These are phyloP conservation scores for Sisymbrium altissimum DNA, from an alignment of 345 rosid genomes.

Conservation along the genomic window DNA sequence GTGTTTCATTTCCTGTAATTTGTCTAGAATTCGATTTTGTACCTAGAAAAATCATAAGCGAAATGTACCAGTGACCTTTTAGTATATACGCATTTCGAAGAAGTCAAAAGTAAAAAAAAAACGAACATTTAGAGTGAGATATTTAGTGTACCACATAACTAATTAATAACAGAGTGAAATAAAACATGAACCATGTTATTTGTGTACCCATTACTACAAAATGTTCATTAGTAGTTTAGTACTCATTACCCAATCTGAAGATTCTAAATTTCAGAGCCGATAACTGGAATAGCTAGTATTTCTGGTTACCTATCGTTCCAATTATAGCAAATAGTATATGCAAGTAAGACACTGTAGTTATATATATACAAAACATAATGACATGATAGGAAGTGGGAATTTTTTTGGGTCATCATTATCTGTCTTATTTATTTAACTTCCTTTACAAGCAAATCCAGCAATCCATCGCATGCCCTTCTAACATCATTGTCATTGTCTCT, in stretches of 20 bases:
- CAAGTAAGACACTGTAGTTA: not conserved
- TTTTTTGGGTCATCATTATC: slow-evolving; percentile 6
- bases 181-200: not conserved
- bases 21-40: no score
- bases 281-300: not conserved
- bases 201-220: no score
- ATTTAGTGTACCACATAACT: not conserved
- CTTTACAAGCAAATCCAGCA: slow-evolving; percentile 14
- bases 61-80: not conserved
- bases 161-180: not conserved
- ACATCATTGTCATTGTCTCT: slow-evolving; percentile 11
- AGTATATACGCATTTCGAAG: not conserved
- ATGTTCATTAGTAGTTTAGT: not conserved
- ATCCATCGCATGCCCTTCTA: slow-evolving; percentile 6
- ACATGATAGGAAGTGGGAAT: not conserved
- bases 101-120: not conserved
- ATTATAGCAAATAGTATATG: not conserved
- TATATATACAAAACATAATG: slow-evolving; percentile 10
- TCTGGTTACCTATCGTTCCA: not conserved
- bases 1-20: not conserved
- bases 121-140: not conserved
- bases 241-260: not conserved
- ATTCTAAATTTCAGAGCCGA: not conserved
- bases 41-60: no score
- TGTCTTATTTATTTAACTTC: slow-evolving; percentile 10